Evolutionary conservation across 1,284 basidiomycete species (phyloP).

Genomic region (Trichosporon faecale): DNA sequence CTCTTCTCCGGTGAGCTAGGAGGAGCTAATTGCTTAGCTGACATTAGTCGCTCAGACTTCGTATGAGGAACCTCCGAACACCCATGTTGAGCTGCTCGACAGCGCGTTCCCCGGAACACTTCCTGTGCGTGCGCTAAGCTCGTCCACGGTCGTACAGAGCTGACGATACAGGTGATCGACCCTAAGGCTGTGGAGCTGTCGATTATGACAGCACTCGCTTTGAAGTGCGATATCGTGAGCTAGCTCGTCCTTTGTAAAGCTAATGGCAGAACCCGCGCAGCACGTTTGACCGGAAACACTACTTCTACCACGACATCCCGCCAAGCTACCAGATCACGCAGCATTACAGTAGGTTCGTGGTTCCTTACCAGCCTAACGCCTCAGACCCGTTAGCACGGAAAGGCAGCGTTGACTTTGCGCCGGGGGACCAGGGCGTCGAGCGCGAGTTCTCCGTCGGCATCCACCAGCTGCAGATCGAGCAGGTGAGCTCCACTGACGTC

Average conservation of each 20-base stretch:
- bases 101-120: conserved; percentile 90
- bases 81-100: conserved; percentile 76
- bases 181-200: conserved; percentile 76
- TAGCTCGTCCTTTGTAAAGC: background rate
- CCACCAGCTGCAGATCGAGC: conserved; percentile 92
- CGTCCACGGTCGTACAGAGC: background rate
- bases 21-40: background rate
- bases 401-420: conserved; percentile 61
- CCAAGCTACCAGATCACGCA: conserved; percentile 97
- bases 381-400: conserved; percentile 73
- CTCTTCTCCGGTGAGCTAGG: conserved; percentile 74
- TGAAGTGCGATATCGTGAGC: conserved; percentile 63
- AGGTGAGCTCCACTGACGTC: conserved; percentile 58
- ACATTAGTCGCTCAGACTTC: conserved; percentile 31
- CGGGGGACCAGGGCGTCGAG: conserved; percentile 48
- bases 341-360: conserved; percentile 65
- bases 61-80: conserved; percentile 54
- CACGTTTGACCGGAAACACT: conserved; percentile 94
- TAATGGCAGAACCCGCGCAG: conserved; percentile 60
- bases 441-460: conserved; percentile 64
- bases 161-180: conserved; percentile 65
- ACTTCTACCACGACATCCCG: conserved; percentile 94
- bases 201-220: conserved; percentile 74
- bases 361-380: background rate
- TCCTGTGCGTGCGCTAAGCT: conserved; percentile 61